Percentiles rank a stretch among this genome's conserved stretches.
Evolutionary conservation across 208 protist genomes (phyloP).

Genomic region (Wallacemonas rigidus): DNA sequence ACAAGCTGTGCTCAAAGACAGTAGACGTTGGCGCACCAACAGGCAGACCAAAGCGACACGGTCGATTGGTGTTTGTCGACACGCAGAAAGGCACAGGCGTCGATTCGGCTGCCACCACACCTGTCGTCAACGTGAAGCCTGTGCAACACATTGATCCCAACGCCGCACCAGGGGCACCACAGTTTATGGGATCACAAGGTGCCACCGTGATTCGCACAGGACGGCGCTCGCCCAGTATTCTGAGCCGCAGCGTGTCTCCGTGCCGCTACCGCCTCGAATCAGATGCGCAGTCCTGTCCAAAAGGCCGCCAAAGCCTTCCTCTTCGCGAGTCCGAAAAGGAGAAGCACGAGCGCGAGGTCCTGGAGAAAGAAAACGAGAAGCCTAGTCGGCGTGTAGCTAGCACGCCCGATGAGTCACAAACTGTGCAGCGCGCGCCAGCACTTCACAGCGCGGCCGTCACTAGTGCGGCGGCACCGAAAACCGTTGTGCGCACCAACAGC

Average conservation of each 20-base stretch:
- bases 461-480: not conserved
- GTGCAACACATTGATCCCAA: conserved; percentile 45
- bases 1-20: conserved; percentile 55
- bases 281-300: conserved; percentile 55
- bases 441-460: not conserved
- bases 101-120: conserved; percentile 39
- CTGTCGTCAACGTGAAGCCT: conserved; percentile 49
- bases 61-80: conserved; percentile 72
- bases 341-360: conserved; percentile 5
- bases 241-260: conserved; percentile 71
- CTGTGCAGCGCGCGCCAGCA: conserved; percentile 8
- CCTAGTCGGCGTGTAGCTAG: conserved; percentile 16
- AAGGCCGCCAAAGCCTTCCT: conserved; percentile 55
- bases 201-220: conserved; percentile 41
- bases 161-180: not conserved
- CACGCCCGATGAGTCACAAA: conserved; percentile 14
- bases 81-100: conserved; percentile 68
- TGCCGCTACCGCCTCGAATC: conserved; percentile 64
- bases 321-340: conserved; percentile 14
- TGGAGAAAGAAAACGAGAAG: conserved; percentile 23
- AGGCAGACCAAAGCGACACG: conserved; percentile 29
- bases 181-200: conserved; percentile 63
- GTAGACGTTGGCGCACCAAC: conserved; percentile 58
- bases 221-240: conserved; percentile 63
- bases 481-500: conserved; percentile 20